Percentiles rank a stretch among this genome's conserved stretches.
These are phyloP conservation scores for Aspergillus hiratsukae DNA, from an alignment of 2,329 filamentous ascomycete genomes.

Conservation along the genomic window DNA sequence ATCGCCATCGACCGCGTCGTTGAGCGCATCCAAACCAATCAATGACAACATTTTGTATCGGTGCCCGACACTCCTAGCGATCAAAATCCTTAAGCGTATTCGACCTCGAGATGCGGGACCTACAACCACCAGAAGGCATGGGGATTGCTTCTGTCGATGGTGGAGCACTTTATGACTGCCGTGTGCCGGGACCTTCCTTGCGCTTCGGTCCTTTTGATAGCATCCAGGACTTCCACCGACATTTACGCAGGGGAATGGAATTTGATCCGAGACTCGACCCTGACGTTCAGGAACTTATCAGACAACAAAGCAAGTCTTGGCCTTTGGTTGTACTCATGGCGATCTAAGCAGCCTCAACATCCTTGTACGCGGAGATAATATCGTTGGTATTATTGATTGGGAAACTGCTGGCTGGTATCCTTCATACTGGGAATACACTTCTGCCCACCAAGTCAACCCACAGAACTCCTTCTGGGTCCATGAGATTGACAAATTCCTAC, in stretches of 20 bases:
- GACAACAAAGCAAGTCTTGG: conserved; percentile 26
- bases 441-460: conserved; percentile 39
- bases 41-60: conserved; percentile 15
- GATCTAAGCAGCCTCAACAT: conserved; percentile 45
- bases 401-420: conserved; percentile 31
- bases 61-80: conserved; percentile 17
- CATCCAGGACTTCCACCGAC: conserved; percentile 34
- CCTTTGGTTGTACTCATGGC: conserved; percentile 47
- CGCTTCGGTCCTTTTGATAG: conserved; percentile 30
- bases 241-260: conserved; percentile 30
- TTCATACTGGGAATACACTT: conserved; percentile 31
- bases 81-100: conserved; percentile 17
- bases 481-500: conserved; percentile 40
- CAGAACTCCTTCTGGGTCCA: conserved; percentile 36
- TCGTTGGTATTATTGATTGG: conserved; percentile 38
- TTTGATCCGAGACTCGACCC: conserved; percentile 20
- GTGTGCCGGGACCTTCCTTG: conserved; percentile 22
- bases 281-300: conserved; percentile 32
- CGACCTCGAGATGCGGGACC: conserved; percentile 27
- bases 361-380: conserved; percentile 30
- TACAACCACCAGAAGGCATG: conserved; percentile 22
- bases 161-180: conserved; percentile 30
- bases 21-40: conserved; percentile 6
- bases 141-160: conserved; percentile 29
- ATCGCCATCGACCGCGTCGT: not conserved